phyloP scores from a whole-genome alignment of 2,329 filamentous ascomycete species.

The Xylaria sp. region DNA sequence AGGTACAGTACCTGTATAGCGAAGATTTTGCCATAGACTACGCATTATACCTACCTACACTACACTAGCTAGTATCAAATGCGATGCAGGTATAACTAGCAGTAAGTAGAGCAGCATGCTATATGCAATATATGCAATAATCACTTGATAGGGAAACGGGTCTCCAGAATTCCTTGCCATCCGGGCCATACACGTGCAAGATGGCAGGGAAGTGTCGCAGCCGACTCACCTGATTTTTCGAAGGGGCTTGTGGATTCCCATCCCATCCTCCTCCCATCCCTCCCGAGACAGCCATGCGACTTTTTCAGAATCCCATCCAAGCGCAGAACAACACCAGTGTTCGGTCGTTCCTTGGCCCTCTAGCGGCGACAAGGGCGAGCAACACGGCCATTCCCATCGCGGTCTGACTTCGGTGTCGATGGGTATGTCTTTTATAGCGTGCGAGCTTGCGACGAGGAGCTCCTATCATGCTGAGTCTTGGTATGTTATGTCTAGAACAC shows the following conservation, averaged over 20 bases:
- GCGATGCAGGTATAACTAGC: neutral
- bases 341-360: conserved; percentile 3
- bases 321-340: neutral
- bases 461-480: conserved; percentile 4
- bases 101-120: conserved; percentile 4
- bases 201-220: conserved; percentile 18
- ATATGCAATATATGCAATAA: conserved; percentile 31
- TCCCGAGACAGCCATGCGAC: conserved; percentile 24
- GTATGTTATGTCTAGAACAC: conserved; percentile 31
- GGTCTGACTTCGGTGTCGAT: conserved; percentile 15
- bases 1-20: neutral
- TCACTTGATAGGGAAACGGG: conserved; percentile 23
- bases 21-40: neutral
- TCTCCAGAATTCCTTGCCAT: conserved; percentile 28
- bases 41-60: neutral
- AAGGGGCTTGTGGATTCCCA: conserved; percentile 15
- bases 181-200: conserved; percentile 20
- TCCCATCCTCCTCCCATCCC: conserved; percentile 11
- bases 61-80: too few relatives aligned
- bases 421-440: conserved; percentile 20
- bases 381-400: neutral
- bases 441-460: conserved; percentile 2
- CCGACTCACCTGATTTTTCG: conserved; percentile 29
- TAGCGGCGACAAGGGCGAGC: neutral
- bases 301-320: conserved; percentile 27